These are phyloP conservation scores for Microthlaspi erraticum DNA, from an alignment of 345 rosid genomes.

Conservation along the genomic window DNA sequence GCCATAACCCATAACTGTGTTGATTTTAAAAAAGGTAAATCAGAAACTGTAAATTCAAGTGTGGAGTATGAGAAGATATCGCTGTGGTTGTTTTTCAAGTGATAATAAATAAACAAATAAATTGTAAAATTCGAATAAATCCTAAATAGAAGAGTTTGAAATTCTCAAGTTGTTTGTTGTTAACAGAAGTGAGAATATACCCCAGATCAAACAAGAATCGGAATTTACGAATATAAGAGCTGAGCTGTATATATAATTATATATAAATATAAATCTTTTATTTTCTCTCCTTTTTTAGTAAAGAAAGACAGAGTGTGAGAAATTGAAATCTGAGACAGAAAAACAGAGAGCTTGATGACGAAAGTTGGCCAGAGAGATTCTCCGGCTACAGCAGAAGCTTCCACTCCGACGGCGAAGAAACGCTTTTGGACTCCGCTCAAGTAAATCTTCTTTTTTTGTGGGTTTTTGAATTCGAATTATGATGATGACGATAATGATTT, in stretches of 20 bases:
- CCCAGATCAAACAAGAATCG: slow-evolving; percentile 26
- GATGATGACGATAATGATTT: slow-evolving; percentile 5
- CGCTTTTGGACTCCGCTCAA: slow-evolving; percentile 57
- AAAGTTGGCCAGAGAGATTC: slow-evolving; percentile 42
- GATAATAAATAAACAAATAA: neutral
- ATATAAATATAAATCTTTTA: no score
- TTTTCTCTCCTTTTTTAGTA: neutral
- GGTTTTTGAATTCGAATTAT: neutral
- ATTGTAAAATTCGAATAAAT: slow-evolving; percentile 8
- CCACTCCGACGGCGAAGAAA: neutral
- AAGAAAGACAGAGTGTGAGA: slow-evolving; percentile 13
- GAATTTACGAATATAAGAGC: neutral
- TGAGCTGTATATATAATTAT: neutral
- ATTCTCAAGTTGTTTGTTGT: neutral
- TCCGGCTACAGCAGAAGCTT: slow-evolving; percentile 21
- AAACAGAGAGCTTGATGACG: slow-evolving; percentile 23
- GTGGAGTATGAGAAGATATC: slow-evolving; percentile 8
- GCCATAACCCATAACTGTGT: neutral
- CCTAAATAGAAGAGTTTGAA: neutral
- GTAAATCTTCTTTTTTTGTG: slow-evolving; percentile 24
- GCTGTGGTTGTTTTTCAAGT: neutral
- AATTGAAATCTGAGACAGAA: slow-evolving; percentile 17
- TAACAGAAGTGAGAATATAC: slow-evolving; percentile 24
- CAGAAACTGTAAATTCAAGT: slow-evolving; percentile 3
- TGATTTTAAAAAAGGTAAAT: neutral